phyloP scores from a whole-genome alignment of 192 early-diverging fungal genomes.

The Diversispora eburnea region DNA sequence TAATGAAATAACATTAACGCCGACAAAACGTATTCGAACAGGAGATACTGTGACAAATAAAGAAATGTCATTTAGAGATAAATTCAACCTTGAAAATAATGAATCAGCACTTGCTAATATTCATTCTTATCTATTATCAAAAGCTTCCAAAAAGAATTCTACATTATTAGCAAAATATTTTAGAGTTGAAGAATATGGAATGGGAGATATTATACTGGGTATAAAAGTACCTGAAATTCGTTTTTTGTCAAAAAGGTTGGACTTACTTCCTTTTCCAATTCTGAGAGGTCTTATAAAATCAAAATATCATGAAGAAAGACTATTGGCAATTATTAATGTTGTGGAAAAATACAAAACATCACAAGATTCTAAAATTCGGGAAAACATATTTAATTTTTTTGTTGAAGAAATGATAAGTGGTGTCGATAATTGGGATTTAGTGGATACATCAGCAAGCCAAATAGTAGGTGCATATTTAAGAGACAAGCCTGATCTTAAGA shows the following conservation, averaged over 20 bases:
- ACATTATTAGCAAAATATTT: constrained; percentile 10
- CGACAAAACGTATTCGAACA: not conserved
- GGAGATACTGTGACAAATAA: not conserved
- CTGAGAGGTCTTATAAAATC: constrained; percentile 3
- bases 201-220: constrained; percentile 11
- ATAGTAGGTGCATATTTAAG: constrained; percentile 16
- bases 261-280: not conserved
- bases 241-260: constrained; percentile 7
- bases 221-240: constrained; percentile 14
- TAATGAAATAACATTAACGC: not conserved
- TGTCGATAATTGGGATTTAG: constrained; percentile 27
- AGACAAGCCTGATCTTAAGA: constrained; percentile 21
- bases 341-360: constrained; percentile 8
- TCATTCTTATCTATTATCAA: not conserved
- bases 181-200: constrained; percentile 8
- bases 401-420: constrained; percentile 12
- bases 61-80: not conserved
- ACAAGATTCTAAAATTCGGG: not conserved
- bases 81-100: not conserved
- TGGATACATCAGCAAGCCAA: constrained; percentile 15
- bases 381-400: constrained; percentile 9
- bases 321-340: constrained; percentile 12
- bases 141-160: constrained; percentile 6
- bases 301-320: constrained; percentile 19
- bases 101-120: not conserved